A percentile compares a stretch with the other conserved stretches of the same genome.
Conservation (phyloP, 2,329 filamentous ascomycete species). For the Xylariales sp. region DNA sequence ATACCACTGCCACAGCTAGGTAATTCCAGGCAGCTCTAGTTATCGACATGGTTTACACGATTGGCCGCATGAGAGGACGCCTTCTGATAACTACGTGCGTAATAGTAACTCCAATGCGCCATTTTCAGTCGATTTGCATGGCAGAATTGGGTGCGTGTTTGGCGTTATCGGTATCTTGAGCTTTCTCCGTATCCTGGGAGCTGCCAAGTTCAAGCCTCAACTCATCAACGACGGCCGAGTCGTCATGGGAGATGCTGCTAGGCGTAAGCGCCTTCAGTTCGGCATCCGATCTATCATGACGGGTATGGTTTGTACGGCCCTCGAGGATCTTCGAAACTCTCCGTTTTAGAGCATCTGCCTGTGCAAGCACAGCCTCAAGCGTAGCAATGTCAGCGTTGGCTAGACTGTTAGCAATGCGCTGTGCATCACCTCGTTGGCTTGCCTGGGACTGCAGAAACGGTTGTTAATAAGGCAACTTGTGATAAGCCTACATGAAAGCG, state of each 20-base stretch:
- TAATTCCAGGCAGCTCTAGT: constrained; percentile 3
- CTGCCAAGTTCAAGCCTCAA: constrained; percentile 33
- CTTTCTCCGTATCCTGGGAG: constrained; percentile 27
- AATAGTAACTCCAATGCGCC: neutral
- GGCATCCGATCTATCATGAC: constrained; percentile 24
- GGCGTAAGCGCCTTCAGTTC: constrained; percentile 34
- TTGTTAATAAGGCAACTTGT: constrained; percentile 18
- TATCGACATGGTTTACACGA: neutral
- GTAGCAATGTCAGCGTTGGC: constrained; percentile 56
- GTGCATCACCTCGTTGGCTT: constrained; percentile 58
- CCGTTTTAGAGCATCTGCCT: constrained; percentile 59
- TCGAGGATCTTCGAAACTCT: constrained; percentile 56
- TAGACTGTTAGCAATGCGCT: constrained; percentile 57
- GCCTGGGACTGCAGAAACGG: constrained; percentile 55
- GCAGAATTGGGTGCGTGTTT: constrained; percentile 34
- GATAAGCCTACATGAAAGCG: neutral
- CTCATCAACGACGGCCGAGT: constrained; percentile 39
- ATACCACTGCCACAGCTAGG: neutral
- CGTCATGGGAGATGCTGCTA: constrained; percentile 37
- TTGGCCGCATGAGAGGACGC: neutral
- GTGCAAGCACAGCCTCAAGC: constrained; percentile 61
- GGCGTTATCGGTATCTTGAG: constrained; percentile 23
- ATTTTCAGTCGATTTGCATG: constrained; percentile 46
- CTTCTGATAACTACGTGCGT: constrained; percentile 9
- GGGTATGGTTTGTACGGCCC: constrained; percentile 33